A percentile compares a stretch with the other conserved stretches of the same genome.
These are phyloP conservation scores for Eucalyptus pauciflora DNA, from an alignment of 345 rosid species.

Conservation along the genomic window DNA sequence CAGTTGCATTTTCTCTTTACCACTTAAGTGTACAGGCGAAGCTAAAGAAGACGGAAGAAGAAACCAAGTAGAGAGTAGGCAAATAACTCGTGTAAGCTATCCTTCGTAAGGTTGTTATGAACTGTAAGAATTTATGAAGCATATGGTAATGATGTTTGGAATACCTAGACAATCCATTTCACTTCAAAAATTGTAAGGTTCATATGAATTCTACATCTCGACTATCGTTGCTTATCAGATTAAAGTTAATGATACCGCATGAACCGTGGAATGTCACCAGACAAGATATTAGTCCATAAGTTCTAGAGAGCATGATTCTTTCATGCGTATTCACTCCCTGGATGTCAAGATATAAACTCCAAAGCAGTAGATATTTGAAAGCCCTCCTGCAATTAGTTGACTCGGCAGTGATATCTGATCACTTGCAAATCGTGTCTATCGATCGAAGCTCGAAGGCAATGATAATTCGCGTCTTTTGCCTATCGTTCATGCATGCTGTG, in stretches of 20 bases:
- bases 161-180: neutral
- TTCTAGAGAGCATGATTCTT: neutral
- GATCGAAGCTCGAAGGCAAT: neutral
- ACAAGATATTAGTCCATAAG: neutral
- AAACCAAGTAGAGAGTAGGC: neutral
- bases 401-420: neutral
- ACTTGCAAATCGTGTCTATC: neutral
- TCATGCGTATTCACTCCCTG: neutral
- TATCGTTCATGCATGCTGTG: neutral
- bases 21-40: neutral
- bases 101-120: neutral
- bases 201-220: neutral
- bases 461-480: neutral
- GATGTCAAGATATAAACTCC: neutral
- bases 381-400: neutral
- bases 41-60: neutral
- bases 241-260: neutral
- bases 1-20: neutral
- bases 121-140: neutral
- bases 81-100: neutral
- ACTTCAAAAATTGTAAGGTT: neutral
- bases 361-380: neutral
- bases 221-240: neutral
- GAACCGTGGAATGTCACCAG: neutral
- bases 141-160: neutral